Evolutionary conservation across 306 rosid species (phyloP).

Genomic region (Aeschynomene evenia): DNA sequence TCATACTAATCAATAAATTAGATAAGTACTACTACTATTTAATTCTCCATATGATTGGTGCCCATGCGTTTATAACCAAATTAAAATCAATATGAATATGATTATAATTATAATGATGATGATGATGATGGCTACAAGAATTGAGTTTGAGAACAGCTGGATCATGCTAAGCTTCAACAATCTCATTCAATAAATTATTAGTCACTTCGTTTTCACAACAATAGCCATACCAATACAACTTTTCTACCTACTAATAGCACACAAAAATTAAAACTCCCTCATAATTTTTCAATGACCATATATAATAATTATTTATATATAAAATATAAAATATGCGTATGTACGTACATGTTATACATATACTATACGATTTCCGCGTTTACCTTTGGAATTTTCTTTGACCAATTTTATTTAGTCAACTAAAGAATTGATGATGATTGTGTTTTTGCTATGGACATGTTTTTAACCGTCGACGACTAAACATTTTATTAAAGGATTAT

Average conservation of each 20-base stretch:
- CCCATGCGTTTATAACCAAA: conserved; percentile 20
- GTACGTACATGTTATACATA: neutral
- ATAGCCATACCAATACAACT: conserved; percentile 7
- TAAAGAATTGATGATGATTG: neutral
- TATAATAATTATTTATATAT: too few species aligned
- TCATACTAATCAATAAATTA: conserved; percentile 4
- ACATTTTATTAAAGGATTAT: neutral
- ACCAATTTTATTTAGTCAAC: neutral
- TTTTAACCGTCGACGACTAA: neutral
- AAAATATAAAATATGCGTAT: too few species aligned
- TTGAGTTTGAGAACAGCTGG: conserved; percentile 56
- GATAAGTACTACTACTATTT: neutral
- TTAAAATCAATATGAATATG: conserved; percentile 14
- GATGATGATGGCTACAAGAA: conserved; percentile 22
- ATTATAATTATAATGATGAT: too few species aligned
- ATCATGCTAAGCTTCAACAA: conserved; percentile 41
- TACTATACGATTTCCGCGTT: conserved; percentile 40
- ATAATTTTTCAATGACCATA: neutral
- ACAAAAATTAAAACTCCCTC: neutral
- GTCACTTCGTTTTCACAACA: conserved; percentile 15
- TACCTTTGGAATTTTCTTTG: conserved; percentile 4
- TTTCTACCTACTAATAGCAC: neutral
- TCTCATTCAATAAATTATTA: conserved; percentile 12
- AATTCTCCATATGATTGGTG: conserved; percentile 27
- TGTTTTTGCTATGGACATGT: neutral